These are phyloP conservation scores for Gynochthodes officinalis DNA, from an alignment of 257 asterid species.

Conservation along the genomic window DNA sequence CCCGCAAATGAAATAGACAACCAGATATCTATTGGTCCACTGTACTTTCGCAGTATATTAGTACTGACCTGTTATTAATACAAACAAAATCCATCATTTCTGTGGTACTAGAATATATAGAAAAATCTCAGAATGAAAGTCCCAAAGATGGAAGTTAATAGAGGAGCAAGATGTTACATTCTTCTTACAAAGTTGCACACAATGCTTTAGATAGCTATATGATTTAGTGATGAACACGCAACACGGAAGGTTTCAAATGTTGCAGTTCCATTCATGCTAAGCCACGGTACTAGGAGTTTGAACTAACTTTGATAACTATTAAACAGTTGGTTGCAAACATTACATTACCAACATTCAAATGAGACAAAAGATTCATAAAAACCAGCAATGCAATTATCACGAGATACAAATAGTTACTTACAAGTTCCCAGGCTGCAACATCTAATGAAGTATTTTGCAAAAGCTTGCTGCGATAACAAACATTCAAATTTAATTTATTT, in stretches of 20 bases:
- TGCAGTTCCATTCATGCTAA: too few relatives aligned
- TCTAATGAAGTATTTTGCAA: constrained; percentile 33
- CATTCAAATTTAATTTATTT: constrained; percentile 4
- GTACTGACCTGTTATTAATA: constrained; percentile 55
- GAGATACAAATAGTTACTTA: constrained; percentile 16
- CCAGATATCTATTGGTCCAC: constrained; percentile 81
- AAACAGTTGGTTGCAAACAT: neutral
- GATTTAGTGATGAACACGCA: neutral
- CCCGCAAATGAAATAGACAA: constrained; percentile 46
- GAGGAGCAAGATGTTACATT: neutral
- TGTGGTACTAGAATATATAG: neutral
- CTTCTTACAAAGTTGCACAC: neutral
- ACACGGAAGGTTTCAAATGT: neutral
- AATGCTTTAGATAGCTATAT: neutral
- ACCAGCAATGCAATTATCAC: neutral
- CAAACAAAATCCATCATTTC: neutral
- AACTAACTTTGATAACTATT: neutral
- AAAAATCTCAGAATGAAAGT: neutral
- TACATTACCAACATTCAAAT: neutral
- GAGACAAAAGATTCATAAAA: neutral
- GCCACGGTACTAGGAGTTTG: too few relatives aligned
- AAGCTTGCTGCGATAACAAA: constrained; percentile 47
- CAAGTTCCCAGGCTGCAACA: constrained; percentile 86
- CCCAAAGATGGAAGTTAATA: neutral
- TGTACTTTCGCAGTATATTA: constrained; percentile 70